Evolutionary conservation across 2,329 filamentous ascomycete genomes (phyloP).

Genomic region (Venturia effusa): DNA sequence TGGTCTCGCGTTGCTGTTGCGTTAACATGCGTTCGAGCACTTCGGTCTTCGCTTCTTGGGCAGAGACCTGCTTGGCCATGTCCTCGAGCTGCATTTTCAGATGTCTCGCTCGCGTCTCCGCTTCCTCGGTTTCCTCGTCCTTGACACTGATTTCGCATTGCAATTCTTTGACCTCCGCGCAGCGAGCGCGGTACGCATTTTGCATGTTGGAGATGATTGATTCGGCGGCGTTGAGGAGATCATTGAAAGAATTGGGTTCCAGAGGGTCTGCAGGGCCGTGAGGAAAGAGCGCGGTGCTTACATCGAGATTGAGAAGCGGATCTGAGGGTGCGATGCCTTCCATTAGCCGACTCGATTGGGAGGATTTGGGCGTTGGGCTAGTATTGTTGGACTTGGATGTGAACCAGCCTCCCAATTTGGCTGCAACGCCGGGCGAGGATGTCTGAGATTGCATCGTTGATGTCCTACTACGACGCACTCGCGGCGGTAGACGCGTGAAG

Average conservation of each 20-base stretch:
- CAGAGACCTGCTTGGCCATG: conserved; percentile 33
- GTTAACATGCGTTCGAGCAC: neutral
- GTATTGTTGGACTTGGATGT: neutral
- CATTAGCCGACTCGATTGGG: neutral
- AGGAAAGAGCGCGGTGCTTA: conserved; percentile 43
- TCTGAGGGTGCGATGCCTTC: conserved; percentile 28
- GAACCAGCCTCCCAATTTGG: conserved; percentile 6
- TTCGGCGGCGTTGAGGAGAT: conserved; percentile 46
- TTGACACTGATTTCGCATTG: conserved; percentile 45
- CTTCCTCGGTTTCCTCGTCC: conserved; percentile 51
- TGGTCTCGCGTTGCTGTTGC: neutral
- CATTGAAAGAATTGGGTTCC: conserved; percentile 44
- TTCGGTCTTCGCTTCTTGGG: neutral
- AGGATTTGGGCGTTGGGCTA: neutral
- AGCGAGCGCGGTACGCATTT: conserved; percentile 39
- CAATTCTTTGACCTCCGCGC: conserved; percentile 36
- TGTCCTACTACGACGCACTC: neutral
- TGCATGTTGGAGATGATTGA: conserved; percentile 44
- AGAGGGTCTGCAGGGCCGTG: conserved; percentile 37
- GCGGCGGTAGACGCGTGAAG: neutral
- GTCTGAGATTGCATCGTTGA: neutral
- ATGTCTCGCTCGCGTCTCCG: conserved; percentile 44
- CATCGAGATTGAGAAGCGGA: conserved; percentile 44
- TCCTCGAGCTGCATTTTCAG: conserved; percentile 51
- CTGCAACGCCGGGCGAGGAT: neutral